phyloP scores from a whole-genome alignment of 2,329 filamentous ascomycete species.

The Fusarium denticulatum region DNA sequence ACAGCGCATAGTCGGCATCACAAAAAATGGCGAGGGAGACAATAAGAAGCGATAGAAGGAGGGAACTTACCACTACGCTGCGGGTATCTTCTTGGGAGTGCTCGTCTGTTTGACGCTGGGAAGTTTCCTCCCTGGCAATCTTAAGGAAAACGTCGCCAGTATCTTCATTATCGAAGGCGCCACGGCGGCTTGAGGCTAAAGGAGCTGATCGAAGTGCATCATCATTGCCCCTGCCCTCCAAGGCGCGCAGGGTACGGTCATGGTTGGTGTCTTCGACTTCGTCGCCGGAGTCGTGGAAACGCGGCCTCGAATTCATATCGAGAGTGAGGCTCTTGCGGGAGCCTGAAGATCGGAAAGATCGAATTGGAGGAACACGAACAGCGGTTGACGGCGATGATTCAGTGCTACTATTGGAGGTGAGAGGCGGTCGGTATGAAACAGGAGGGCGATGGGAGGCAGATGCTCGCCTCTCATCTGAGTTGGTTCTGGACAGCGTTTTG shows the following conservation, averaged over 20 bases:
- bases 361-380: slow-evolving; percentile 63
- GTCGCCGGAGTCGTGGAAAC: slow-evolving; percentile 57
- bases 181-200: slow-evolving; percentile 50
- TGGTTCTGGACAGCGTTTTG: slow-evolving; percentile 53
- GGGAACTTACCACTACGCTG: slow-evolving; percentile 58
- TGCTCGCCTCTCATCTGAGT: slow-evolving; percentile 60
- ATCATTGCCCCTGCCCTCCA: slow-evolving; percentile 55
- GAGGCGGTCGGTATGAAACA: slow-evolving; percentile 60
- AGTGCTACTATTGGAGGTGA: slow-evolving; percentile 42
- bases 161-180: slow-evolving; percentile 58
- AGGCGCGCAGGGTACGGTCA: slow-evolving; percentile 61
- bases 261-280: slow-evolving; percentile 56
- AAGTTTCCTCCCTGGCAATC: slow-evolving; percentile 65
- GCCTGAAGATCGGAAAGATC: slow-evolving; percentile 65
- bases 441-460: slow-evolving; percentile 56
- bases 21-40: not conserved
- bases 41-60: not conserved
- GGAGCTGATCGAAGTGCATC: slow-evolving; percentile 52
- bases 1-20: not conserved
- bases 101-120: slow-evolving; percentile 51
- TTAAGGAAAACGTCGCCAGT: slow-evolving; percentile 68
- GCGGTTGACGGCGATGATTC: slow-evolving; percentile 48
- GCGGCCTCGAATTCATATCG: slow-evolving; percentile 62
- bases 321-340: slow-evolving; percentile 64
- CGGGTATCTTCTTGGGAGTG: slow-evolving; percentile 48